Conservation (phyloP, 1,284 basidiomycete genomes). For the Malassezia equina region DNA sequence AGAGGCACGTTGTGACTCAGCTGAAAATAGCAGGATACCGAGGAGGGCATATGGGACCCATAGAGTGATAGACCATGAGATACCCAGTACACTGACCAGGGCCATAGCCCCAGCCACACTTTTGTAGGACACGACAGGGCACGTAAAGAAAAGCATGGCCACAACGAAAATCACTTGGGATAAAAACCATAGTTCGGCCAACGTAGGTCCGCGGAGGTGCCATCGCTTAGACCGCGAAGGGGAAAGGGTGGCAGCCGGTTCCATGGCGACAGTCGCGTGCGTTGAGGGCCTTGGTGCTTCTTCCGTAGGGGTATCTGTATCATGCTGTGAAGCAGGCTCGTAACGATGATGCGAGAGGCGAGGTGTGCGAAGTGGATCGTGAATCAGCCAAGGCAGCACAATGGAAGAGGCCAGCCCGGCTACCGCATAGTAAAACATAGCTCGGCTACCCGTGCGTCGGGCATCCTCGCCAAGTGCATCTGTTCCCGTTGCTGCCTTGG, state of each 20-base stretch:
- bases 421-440: constrained; percentile 67
- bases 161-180: constrained; percentile 29
- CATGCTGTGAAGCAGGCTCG: background rate
- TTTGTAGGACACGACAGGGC: constrained; percentile 19
- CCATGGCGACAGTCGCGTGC: background rate
- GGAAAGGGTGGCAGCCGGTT: background rate
- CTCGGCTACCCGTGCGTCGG: constrained; percentile 70
- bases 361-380: constrained; percentile 19
- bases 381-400: constrained; percentile 63
- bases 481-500: constrained; percentile 13
- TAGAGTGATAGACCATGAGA: constrained; percentile 52
- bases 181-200: constrained; percentile 33
- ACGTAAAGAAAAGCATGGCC: constrained; percentile 28
- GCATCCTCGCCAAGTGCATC: constrained; percentile 53
- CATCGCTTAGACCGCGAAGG: background rate
- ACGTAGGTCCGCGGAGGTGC: constrained; percentile 16
- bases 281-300: background rate
- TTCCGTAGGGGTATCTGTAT: background rate
- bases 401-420: constrained; percentile 63
- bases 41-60: constrained; percentile 52
- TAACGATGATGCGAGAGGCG: background rate
- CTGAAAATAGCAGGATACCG: constrained; percentile 22
- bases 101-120: constrained; percentile 50
- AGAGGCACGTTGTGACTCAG: background rate
- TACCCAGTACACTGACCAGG: constrained; percentile 51